Conservation (phyloP, 2,329 filamentous ascomycete species). For the Aspergillus sp. region DNA sequence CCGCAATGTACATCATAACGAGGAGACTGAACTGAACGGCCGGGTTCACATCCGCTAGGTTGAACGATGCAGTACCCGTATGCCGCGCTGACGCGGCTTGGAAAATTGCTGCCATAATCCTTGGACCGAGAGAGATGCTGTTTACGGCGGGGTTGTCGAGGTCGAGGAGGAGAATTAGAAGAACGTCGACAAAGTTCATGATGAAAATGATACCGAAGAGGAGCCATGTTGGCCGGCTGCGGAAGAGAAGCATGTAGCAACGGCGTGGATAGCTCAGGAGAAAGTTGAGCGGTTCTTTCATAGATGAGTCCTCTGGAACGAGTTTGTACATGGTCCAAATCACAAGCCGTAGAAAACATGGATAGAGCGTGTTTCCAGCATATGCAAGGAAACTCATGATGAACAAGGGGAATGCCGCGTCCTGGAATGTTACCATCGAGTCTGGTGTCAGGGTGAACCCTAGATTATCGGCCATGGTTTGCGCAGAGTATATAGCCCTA, state of each 20-base stretch:
- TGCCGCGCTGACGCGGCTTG: conserved; percentile 58
- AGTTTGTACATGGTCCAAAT: conserved; percentile 62
- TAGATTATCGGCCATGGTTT: conserved; percentile 59
- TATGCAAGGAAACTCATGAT: conserved; percentile 46
- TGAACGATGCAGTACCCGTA: conserved; percentile 57
- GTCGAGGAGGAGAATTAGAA: conserved; percentile 59
- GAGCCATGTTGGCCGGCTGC: conserved; percentile 62
- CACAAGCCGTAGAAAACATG: conserved; percentile 58
- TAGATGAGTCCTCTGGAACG: conserved; percentile 41
- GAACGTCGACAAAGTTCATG: conserved; percentile 57
- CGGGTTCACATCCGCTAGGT: conserved; percentile 57
- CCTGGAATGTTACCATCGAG: conserved; percentile 57
- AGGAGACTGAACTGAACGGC: conserved; percentile 62
- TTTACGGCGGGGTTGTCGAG: conserved; percentile 57
- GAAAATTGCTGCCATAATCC: conserved; percentile 62
- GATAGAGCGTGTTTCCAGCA: conserved; percentile 54
- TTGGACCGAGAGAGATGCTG: conserved; percentile 46
- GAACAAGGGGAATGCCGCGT: conserved; percentile 47
- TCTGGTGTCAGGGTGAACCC: conserved; percentile 61
- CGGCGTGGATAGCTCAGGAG: conserved; percentile 66
- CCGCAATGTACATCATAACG: conserved; percentile 99
- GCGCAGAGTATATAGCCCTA: conserved; percentile 56
- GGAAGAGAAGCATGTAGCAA: conserved; percentile 67
- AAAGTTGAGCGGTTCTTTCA: conserved; percentile 55
- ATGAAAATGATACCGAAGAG: conserved; percentile 53